Conservation (phyloP, 2,329 filamentous ascomycete species). For the Stagonosporopsis rhizophila region DNA sequence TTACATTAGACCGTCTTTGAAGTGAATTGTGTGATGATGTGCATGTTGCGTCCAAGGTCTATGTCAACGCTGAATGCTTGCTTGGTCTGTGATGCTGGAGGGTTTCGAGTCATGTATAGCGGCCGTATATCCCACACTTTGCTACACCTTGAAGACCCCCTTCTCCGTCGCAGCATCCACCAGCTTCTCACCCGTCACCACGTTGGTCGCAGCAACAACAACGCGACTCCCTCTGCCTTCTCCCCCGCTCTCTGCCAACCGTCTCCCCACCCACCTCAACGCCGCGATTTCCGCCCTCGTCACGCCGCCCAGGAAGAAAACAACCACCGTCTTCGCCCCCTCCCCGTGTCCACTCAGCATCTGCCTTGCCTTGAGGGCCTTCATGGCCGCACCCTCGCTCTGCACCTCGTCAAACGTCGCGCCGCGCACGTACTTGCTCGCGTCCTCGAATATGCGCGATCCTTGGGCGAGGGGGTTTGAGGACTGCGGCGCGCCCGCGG, state of each 20-base stretch:
- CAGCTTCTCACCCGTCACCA: constrained; percentile 87
- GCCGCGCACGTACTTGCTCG: constrained; percentile 84
- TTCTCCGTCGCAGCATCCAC: constrained; percentile 86
- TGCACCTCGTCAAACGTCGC: constrained; percentile 92
- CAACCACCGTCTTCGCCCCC: constrained; percentile 79
- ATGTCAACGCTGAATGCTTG: background rate
- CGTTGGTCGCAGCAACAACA: constrained; percentile 89
- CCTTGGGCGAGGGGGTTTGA: constrained; percentile 72
- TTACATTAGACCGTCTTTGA: background rate
- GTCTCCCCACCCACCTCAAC: constrained; percentile 83
- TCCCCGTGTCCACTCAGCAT: constrained; percentile 71
- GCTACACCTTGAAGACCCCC: constrained; percentile 45
- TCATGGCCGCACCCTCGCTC: constrained; percentile 78
- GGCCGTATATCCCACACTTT: background rate
- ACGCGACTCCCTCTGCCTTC: constrained; percentile 75
- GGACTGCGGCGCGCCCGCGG: constrained; percentile 44
- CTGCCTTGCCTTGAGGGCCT: constrained; percentile 84
- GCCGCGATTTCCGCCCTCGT: constrained; percentile 97
- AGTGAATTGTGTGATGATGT: background rate
- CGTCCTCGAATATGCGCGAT: constrained; percentile 93
- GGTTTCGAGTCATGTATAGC: background rate
- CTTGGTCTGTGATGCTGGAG: background rate
- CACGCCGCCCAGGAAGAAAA: constrained; percentile 98
- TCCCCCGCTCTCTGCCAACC: constrained; percentile 71
- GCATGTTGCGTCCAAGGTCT: background rate